phyloP scores from a whole-genome alignment of 2,329 filamentous ascomycete species.

The Hypoxylon rubiginosum region DNA sequence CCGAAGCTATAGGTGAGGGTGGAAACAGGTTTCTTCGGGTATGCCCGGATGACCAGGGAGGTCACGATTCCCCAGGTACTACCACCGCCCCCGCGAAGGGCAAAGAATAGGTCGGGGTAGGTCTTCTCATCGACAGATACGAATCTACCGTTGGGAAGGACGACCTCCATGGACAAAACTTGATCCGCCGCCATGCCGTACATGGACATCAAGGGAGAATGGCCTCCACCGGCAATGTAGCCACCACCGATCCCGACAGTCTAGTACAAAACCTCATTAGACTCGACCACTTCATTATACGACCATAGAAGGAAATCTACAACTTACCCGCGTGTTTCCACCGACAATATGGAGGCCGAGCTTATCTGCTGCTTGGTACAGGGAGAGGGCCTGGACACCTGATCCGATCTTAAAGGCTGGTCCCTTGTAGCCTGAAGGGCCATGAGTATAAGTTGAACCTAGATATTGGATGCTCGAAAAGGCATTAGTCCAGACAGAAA shows the following conservation, averaged over 20 bases:
- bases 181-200: constrained; percentile 65
- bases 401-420: constrained; percentile 68
- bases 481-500: constrained; percentile 55
- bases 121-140: constrained; percentile 56
- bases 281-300: neutral
- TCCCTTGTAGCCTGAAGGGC: constrained; percentile 49
- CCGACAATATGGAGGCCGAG: constrained; percentile 64
- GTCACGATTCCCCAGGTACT: constrained; percentile 60
- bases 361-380: constrained; percentile 64
- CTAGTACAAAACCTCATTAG: constrained; percentile 28
- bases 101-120: constrained; percentile 65
- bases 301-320: neutral
- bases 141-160: constrained; percentile 59
- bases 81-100: constrained; percentile 61
- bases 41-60: constrained; percentile 54
- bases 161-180: constrained; percentile 63
- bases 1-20: constrained; percentile 50
- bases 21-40: constrained; percentile 53
- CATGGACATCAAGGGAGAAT: constrained; percentile 62
- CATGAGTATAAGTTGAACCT: constrained; percentile 47
- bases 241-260: constrained; percentile 65
- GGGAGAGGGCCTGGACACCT: constrained; percentile 66
- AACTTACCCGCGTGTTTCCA: constrained; percentile 59
- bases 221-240: constrained; percentile 63
- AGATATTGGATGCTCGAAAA: constrained; percentile 52